Evolutionary conservation across 192 early-diverging fungal genomes (phyloP).

Genomic region (Coemansia erecta): DNA sequence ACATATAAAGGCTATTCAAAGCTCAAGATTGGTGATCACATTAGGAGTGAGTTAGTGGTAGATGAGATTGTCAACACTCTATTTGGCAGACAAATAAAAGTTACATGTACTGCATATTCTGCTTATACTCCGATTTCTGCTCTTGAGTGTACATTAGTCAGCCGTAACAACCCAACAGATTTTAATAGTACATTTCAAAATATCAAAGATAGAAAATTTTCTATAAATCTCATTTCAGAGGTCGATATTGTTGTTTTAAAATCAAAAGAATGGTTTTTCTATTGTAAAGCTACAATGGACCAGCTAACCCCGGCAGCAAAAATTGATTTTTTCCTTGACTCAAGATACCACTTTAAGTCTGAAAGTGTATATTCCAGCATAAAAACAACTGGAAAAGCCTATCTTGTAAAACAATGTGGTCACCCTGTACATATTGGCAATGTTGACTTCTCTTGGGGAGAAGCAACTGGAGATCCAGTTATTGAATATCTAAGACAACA

Average conservation of each 20-base stretch:
- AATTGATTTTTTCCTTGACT: slow-evolving; percentile 83
- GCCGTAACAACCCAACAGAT: no score
- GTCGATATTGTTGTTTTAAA: slow-evolving; percentile 78
- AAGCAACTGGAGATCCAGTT: slow-evolving; percentile 72
- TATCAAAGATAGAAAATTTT: slow-evolving; percentile 61
- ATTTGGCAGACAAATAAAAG: slow-evolving; percentile 77
- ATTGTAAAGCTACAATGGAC: background rate
- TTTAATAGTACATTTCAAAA: slow-evolving; percentile 55
- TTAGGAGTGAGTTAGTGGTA: slow-evolving; percentile 68
- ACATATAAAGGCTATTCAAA: slow-evolving; percentile 60
- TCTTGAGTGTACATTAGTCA: slow-evolving; percentile 20
- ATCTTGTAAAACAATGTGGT: slow-evolving; percentile 56
- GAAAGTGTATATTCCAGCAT: slow-evolving; percentile 62
- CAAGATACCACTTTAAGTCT: slow-evolving; percentile 61
- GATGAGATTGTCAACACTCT: slow-evolving; percentile 75
- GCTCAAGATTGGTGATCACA: slow-evolving; percentile 67
- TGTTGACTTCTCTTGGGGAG: slow-evolving; percentile 67
- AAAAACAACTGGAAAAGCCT: slow-evolving; percentile 64
- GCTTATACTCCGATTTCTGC: slow-evolving; percentile 63
- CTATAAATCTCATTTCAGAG: slow-evolving; percentile 59
- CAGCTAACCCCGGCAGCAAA: slow-evolving; percentile 51
- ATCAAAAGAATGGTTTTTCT: slow-evolving; percentile 61
- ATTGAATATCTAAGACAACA: slow-evolving; percentile 75
- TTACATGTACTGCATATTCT: slow-evolving; percentile 63
- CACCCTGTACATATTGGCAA: slow-evolving; percentile 68